These are phyloP conservation scores for Podospora appendiculata DNA, from an alignment of 495 filamentous ascomycete genomes.

Conservation along the genomic window DNA sequence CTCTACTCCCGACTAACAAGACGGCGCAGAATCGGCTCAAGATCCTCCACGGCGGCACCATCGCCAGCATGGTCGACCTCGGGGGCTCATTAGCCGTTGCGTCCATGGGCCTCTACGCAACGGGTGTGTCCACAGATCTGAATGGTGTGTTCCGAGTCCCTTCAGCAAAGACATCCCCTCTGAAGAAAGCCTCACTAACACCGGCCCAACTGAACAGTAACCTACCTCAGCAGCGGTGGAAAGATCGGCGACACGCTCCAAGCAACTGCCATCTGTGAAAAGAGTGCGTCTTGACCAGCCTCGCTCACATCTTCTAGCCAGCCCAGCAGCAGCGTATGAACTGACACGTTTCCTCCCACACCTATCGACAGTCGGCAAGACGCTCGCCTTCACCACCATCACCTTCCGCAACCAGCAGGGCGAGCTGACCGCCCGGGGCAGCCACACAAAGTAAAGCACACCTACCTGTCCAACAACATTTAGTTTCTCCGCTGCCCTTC, in stretches of 20 bases:
- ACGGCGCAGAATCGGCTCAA: slow-evolving; percentile 68
- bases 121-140: slow-evolving; percentile 88
- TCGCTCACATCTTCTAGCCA: neutral
- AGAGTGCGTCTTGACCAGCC: slow-evolving; percentile 47
- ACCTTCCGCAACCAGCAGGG: slow-evolving; percentile 69
- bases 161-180: neutral
- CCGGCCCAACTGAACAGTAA: slow-evolving; percentile 50
- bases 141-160: slow-evolving; percentile 55
- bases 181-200: neutral
- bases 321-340: neutral
- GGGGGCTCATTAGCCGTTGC: slow-evolving; percentile 92
- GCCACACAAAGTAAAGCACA: slow-evolving; percentile 80
- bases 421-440: slow-evolving; percentile 77
- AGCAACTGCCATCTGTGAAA: slow-evolving; percentile 71
- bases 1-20: neutral
- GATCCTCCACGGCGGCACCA: slow-evolving; percentile 89
- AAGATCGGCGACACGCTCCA: slow-evolving; percentile 69
- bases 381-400: slow-evolving; percentile 80
- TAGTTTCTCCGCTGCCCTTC: no score
- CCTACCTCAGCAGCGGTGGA: slow-evolving; percentile 79
- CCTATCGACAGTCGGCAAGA: slow-evolving; percentile 68
- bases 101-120: slow-evolving; percentile 78
- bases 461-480: no score
- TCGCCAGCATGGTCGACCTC: slow-evolving; percentile 92
- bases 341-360: neutral